Conservation (phyloP, 78 protist genomes). For the Andalucia godoyi region DNA sequence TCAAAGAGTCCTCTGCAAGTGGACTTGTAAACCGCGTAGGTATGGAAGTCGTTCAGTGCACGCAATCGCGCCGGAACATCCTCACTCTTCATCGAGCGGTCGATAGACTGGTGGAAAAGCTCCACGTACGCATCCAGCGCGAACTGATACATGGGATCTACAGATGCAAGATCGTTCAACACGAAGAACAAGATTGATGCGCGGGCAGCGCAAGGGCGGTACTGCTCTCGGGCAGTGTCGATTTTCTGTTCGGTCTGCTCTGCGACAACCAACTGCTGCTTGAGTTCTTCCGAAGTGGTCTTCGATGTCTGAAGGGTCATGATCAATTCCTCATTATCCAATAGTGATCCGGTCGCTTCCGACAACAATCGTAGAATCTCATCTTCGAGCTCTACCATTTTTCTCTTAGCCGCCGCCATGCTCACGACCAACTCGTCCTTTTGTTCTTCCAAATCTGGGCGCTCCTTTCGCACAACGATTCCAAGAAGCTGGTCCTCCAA, state of each 20-base stretch:
- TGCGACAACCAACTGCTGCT: constrained; percentile 9
- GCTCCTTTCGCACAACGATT: constrained; percentile 62
- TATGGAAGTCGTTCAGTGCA: constrained; percentile 47
- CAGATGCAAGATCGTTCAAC: constrained; percentile 44
- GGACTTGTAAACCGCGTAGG: constrained; percentile 34
- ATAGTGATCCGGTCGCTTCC: constrained; percentile 36
- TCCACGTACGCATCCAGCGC: constrained; percentile 57
- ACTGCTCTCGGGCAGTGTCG: constrained; percentile 43
- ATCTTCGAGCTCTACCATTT: constrained; percentile 70
- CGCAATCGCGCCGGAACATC: constrained; percentile 34
- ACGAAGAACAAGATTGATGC: constrained; percentile 73
- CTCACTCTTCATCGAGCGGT: not conserved
- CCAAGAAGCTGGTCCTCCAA: constrained; percentile 81
- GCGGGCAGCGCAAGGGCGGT: constrained; percentile 63
- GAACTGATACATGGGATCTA: constrained; percentile 87
- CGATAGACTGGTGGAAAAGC: constrained; percentile 35
- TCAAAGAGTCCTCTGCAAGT: constrained; percentile 76
- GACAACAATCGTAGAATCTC: constrained; percentile 47
- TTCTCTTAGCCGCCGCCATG: constrained; percentile 35
- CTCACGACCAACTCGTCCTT: constrained; percentile 45
- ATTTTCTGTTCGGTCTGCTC: constrained; percentile 35
- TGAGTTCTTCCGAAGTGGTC: constrained; percentile 37
- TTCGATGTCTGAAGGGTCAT: constrained; percentile 46
- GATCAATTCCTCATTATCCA: constrained; percentile 56
- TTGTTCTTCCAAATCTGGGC: constrained; percentile 68